Percentiles rank a stretch among this genome's conserved stretches.
phyloP scores from a whole-genome alignment of 2,329 filamentous ascomycete genomes.

The Diaporthe citri region DNA sequence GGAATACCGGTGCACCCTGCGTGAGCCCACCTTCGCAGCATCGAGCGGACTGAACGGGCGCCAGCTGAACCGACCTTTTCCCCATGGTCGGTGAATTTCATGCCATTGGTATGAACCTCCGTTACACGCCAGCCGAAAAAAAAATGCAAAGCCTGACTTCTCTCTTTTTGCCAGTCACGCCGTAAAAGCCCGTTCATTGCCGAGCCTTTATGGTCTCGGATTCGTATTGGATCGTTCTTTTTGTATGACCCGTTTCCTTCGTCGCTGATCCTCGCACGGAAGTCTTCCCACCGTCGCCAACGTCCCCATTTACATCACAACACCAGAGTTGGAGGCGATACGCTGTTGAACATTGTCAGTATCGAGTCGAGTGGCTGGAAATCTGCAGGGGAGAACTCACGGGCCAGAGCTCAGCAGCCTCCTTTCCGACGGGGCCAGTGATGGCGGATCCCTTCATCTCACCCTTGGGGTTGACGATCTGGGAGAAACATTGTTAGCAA shows the following conservation, averaged over 20 bases:
- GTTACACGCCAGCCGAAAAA: conserved; percentile 49
- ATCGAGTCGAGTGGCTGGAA: conserved; percentile 44
- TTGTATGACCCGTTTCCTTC: conserved; percentile 43
- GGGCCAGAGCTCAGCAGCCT: conserved; percentile 99
- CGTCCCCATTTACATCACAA: conserved; percentile 89
- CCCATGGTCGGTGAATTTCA: conserved; percentile 45
- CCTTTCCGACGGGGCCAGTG: conserved; percentile 98
- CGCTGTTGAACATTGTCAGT: conserved; percentile 56
- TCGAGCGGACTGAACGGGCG: conserved; percentile 13
- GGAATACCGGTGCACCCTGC: background rate
- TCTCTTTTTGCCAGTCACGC: conserved; percentile 39
- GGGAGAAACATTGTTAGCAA: conserved; percentile 52
- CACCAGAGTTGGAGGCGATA: conserved; percentile 99
- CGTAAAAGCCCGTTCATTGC: conserved; percentile 49
- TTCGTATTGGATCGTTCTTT: conserved; percentile 35
- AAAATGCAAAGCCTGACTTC: conserved; percentile 45
- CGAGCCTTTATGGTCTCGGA: conserved; percentile 44
- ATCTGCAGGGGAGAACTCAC: conserved; percentile 65
- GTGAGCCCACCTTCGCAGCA: conserved; percentile 2
- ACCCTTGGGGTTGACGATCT: conserved; percentile 99
- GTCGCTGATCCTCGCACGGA: conserved; percentile 41
- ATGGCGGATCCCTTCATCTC: conserved; percentile 99
- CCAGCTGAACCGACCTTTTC: conserved; percentile 32
- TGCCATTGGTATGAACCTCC: conserved; percentile 52
- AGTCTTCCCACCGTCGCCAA: conserved; percentile 33